Base-by-base conservation (phyloP, 495 filamentous ascomycete genomes). In the Apiosordaria backusii region DNA sequence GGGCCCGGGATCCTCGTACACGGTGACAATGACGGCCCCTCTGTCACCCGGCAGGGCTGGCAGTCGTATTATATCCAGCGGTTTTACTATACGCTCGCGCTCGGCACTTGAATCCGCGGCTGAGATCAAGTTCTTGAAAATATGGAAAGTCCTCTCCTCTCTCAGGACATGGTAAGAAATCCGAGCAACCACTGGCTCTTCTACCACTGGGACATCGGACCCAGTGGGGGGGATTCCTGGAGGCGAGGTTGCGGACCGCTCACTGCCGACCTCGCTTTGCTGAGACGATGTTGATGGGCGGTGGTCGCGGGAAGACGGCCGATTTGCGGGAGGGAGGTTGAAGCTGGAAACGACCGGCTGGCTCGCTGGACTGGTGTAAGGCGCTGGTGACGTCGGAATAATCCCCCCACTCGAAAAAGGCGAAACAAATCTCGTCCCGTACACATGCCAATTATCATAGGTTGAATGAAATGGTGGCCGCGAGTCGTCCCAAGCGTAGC, bases 141-240 rank as follows among this genome's bases (percentile, higher is more conserved):
- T 89, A 68, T 95, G 90, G 73, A 88, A 96, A 72, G 92, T 88
- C 60, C 92, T 85, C 78, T 97, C 93, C 58, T 96, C 83, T 21
- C 92, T 85, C 54, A 96, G 82, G 15, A 86, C 81, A 76, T 96
- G 91, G 62, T 84, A 88, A 0, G 93, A 96, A 27, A 96, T 82
- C 10, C 91, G 84, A 54, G 91, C 92, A 26, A 96, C 79, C 16
- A 97, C 87, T 18, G 67, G 78, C 70, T 81, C 79, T 62, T 81
- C 81, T 25, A 82, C 65, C 65, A 78, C 71, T 26, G 77, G 70
- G 45, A 69, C 40, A 50, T 79, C 77, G 65, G 74, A 69, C 65
- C 27, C 74, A 71, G 4, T 58, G 61, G 29, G 61, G 50, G 54
- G 65, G 35, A 45, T 27, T 6, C 58, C 70, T 57, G 29, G 76